Base-by-base conservation (phyloP, 371 early-diverging fungal genomes). In the Saksenaea oblongispora region DNA sequence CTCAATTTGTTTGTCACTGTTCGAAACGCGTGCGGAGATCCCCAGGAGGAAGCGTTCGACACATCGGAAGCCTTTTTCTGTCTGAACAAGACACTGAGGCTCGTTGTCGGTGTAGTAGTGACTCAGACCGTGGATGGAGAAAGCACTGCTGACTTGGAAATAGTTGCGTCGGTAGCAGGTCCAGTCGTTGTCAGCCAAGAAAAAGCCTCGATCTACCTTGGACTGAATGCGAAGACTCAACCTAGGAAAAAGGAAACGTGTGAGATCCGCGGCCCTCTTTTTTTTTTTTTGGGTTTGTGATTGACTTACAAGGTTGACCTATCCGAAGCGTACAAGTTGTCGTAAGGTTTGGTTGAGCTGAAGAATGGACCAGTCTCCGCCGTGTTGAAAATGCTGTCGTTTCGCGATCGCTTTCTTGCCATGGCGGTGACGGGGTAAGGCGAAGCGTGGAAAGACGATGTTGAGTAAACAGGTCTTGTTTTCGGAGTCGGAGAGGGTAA, bases 121-220 rank as follows among this genome's bases (percentile, higher is more conserved):
- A 15, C 65, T 73, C 8, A 77, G 56, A 22, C 80, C 82, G 15
- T 76, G 58, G 15, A 88, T 73, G 31, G 73, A 69, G 58, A 91
- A 91, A 2, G 87, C 79, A 37, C 82, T 75, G 67, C 90, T 89
- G 57, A 93, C 83, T 73, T 93, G 92, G 64, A 93, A 92, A 74
- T 93, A 94, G 63, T 94, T 94, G 64, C 95, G 87, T 34, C 95
- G 84, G 74, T 94, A 94, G 71, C 95, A 93, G 2, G 93, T 91
- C 95, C 94, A 95, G 63, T 86, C 85, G 61, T 85, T 87, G 34
- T 87, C 83, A 15, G 89, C 89, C 62, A 88, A 65, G 67, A 89
- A 89, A 74, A 89, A 92, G 0, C 92, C 92, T 47, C 87, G 84
- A 65, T 91, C 92, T 58, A 91, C 78, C 61, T 84, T 86, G 58